These are phyloP conservation scores for Lentinus brumalis DNA, from an alignment of 768 basidiomycete genomes.

Conservation along the genomic window DNA sequence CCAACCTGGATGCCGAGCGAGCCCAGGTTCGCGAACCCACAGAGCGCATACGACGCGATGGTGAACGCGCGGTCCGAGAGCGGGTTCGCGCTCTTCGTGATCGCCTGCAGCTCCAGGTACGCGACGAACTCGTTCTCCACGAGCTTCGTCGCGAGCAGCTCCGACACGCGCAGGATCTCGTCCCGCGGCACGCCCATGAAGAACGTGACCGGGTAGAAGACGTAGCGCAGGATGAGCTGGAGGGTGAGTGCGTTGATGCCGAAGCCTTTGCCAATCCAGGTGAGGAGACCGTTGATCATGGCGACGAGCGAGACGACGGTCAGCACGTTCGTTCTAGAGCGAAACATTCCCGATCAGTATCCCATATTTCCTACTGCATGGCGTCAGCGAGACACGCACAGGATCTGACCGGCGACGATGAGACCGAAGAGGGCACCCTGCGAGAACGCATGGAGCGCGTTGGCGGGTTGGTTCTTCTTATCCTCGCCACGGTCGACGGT, in stretches of 20 bases:
- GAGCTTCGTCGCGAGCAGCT: conserved; percentile 84
- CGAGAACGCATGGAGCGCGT: conserved; percentile 88
- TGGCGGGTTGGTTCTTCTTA: conserved; percentile 58
- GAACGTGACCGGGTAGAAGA: conserved; percentile 88
- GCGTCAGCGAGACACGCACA: conserved; percentile 48
- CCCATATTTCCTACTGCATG: not conserved
- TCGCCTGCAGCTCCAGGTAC: conserved; percentile 56
- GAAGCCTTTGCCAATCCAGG: conserved; percentile 87
- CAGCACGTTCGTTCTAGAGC: conserved; percentile 71
- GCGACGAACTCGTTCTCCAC: conserved; percentile 88
- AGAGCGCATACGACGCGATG: conserved; percentile 85
- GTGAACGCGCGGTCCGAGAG: conserved; percentile 75
- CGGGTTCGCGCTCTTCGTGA: conserved; percentile 48
- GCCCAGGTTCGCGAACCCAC: conserved; percentile 88
- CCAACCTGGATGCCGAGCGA: conserved; percentile 88
- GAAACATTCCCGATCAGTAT: not conserved
- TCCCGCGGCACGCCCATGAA: conserved; percentile 74
- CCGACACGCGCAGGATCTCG: conserved; percentile 83
- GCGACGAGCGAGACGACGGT: conserved; percentile 84
- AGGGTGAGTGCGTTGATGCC: conserved; percentile 82
- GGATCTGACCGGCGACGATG: conserved; percentile 83
- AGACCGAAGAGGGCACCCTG: conserved; percentile 85
- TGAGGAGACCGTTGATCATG: conserved; percentile 80
- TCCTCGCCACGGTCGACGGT: conserved; percentile 76
- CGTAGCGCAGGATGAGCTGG: conserved; percentile 81